Conservation (phyloP, 2,329 filamentous ascomycete species). For the Fusarium verrucosum region DNA sequence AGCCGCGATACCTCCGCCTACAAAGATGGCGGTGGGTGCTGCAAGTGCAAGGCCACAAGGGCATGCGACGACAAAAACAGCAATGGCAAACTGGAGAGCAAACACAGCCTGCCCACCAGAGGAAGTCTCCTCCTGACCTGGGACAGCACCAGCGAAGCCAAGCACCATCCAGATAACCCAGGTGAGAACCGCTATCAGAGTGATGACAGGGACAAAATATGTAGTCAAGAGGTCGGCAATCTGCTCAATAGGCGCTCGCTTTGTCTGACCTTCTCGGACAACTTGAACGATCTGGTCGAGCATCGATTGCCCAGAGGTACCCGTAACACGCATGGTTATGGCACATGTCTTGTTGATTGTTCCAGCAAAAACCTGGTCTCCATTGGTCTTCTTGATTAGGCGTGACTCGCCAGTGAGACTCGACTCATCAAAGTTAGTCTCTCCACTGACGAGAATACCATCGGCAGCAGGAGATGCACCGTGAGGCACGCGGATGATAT, state of each 20-base stretch:
- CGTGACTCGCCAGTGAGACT: constrained; percentile 85
- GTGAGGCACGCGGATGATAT: constrained; percentile 77
- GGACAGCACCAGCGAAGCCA: constrained; percentile 66
- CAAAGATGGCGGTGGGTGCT: constrained; percentile 86
- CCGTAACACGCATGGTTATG: constrained; percentile 70
- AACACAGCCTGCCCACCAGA: constrained; percentile 75
- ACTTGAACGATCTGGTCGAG: constrained; percentile 81
- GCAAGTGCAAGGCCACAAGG: constrained; percentile 85
- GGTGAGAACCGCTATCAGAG: constrained; percentile 72
- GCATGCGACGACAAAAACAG: constrained; percentile 87
- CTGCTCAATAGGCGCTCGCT: constrained; percentile 78
- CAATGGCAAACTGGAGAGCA: constrained; percentile 83
- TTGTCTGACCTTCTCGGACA: constrained; percentile 80
- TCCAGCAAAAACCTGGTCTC: constrained; percentile 75
- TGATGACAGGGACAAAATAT: constrained; percentile 80
- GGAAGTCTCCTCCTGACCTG: constrained; percentile 64
- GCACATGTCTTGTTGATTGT: constrained; percentile 77
- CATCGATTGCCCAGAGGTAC: constrained; percentile 75
- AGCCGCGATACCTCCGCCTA: constrained; percentile 81
- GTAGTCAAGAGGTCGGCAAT: constrained; percentile 77
- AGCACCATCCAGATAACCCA: constrained; percentile 77
- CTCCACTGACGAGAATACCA: constrained; percentile 70
- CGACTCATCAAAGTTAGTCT: constrained; percentile 84
- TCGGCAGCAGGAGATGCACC: constrained; percentile 88
- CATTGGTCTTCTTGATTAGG: constrained; percentile 68